Percentiles rank a stretch among this genome's conserved stretches.
Conservation (phyloP, 371 early-diverging fungal genomes). For the Mortierella polycephala region DNA sequence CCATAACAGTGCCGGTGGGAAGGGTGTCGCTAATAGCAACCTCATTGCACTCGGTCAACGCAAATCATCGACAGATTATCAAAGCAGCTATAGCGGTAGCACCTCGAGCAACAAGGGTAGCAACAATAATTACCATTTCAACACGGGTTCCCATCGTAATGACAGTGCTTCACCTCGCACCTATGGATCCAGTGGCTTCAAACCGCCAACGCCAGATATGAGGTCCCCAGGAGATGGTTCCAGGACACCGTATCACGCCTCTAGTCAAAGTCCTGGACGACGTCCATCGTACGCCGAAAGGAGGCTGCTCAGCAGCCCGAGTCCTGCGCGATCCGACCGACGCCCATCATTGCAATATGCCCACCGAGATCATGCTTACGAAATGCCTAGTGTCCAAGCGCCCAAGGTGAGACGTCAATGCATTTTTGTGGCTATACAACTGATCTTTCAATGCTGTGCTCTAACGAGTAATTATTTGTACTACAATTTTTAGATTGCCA, state of each 20-base stretch:
- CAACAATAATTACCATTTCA: slow-evolving; percentile 1
- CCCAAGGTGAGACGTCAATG: no score
- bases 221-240: slow-evolving; percentile 11
- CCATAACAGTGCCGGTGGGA: not conserved
- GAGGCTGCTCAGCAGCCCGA: no score
- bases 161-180: not conserved
- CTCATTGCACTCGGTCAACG: not conserved
- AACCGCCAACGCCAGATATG: slow-evolving; percentile 18
- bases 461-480: no score
- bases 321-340: not conserved
- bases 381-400: no score
- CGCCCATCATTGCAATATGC: not conserved
- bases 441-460: no score
- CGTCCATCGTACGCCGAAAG: not conserved
- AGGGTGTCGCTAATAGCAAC: no score
- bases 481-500: no score
- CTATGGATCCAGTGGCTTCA: slow-evolving; percentile 4
- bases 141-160: not conserved
- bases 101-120: not conserved
- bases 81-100: not conserved
- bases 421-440: no score
- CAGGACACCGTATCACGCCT: slow-evolving; percentile 1
- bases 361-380: no score
- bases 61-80: not conserved
- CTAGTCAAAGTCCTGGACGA: slow-evolving; percentile 9